Evolutionary conservation across 108 stramenopile genomes (phyloP), one percentile per base, ranked within the genome.

Genomic region (Pseudonitzschia delicatissima): DNA sequence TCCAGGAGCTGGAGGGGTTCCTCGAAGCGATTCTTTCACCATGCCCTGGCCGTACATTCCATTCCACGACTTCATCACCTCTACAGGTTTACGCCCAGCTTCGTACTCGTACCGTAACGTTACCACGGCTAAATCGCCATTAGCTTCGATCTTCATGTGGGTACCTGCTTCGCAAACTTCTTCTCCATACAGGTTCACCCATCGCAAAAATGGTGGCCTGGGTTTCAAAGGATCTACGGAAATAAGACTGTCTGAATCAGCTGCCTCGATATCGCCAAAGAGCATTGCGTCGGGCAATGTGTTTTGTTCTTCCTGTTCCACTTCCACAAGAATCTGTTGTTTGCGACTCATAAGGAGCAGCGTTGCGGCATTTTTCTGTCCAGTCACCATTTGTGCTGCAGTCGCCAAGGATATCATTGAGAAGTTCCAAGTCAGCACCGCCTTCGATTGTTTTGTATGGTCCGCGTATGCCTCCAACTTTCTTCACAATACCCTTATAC

Each of bases 151-250:
- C 50, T 73, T 76, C 45, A 79, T 74, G 60, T 91, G 90, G 0
- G 90, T 88, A 23, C 80, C 79, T 2, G 69, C 42, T 51, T 75
- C 62, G 48, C 87, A 88, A n/a, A 91, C 70, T 71, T 91, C 90
- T 77, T 91, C 90, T 11, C 90, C 84, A 64, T 87, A 91, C 1
- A 91, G 73, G 62, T 87, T 84, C 18, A 87, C 73, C 90, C 90
- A 91, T 66, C 90, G 78, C 20, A 85, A 73, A 66, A 75, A 82
- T 1, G 90, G 87, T 5, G 86, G 85, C 18, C 77, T 63, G 37
- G 72, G 58, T 36, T 58, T 53, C 34, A 67, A 55, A 0, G 50
- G 31, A 63, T 73, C 72, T 45, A 31, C 53, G 4, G 53, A 55
- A 37, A 42, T 37, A 5, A 61, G 20, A 61, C 60, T 61, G 13